These are phyloP conservation scores for Talaromyces wortmannii DNA, from an alignment of 495 filamentous ascomycete species.

Conservation along the genomic window DNA sequence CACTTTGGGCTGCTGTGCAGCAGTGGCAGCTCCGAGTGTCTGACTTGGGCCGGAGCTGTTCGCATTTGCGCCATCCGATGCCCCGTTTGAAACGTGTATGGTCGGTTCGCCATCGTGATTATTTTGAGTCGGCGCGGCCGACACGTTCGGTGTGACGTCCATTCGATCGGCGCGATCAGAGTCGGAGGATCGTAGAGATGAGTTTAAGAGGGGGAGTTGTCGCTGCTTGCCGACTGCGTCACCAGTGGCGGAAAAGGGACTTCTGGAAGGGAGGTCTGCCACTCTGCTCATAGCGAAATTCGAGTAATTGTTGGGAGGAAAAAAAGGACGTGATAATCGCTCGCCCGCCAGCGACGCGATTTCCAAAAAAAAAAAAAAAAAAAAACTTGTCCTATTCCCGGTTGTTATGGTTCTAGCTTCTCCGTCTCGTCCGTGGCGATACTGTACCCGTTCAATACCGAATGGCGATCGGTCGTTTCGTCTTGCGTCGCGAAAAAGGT, in stretches of 20 bases:
- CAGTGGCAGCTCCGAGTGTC: slow-evolving; percentile 61
- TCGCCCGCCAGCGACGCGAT: not conserved
- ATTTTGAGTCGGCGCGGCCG: slow-evolving; percentile 35
- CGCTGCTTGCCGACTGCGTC: slow-evolving; percentile 32
- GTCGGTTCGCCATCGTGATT: slow-evolving; percentile 41
- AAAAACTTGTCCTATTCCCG: too few relatives aligned
- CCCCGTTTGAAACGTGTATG: slow-evolving; percentile 35
- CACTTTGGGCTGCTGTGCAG: slow-evolving; percentile 92
- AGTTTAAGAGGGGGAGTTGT: slow-evolving; percentile 40
- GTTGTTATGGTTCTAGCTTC: too few relatives aligned
- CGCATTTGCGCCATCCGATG: slow-evolving; percentile 30
- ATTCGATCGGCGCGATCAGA: slow-evolving; percentile 34
- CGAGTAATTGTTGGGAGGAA: too few relatives aligned
- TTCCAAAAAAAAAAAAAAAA: too few relatives aligned
- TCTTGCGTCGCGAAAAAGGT: not conserved
- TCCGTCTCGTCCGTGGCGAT: not conserved
- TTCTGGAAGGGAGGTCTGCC: slow-evolving; percentile 36
- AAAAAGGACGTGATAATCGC: not conserved
- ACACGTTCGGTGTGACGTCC: slow-evolving; percentile 42
- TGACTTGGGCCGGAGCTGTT: slow-evolving; percentile 34
- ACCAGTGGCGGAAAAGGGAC: slow-evolving; percentile 24
- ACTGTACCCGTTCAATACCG: not conserved
- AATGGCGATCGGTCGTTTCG: not conserved
- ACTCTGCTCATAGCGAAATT: slow-evolving; percentile 29
- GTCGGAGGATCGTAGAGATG: slow-evolving; percentile 25